Evolutionary conservation across 2,329 filamentous ascomycete genomes (phyloP).

Genomic region (Paracorniculantispora psalliotae): DNA sequence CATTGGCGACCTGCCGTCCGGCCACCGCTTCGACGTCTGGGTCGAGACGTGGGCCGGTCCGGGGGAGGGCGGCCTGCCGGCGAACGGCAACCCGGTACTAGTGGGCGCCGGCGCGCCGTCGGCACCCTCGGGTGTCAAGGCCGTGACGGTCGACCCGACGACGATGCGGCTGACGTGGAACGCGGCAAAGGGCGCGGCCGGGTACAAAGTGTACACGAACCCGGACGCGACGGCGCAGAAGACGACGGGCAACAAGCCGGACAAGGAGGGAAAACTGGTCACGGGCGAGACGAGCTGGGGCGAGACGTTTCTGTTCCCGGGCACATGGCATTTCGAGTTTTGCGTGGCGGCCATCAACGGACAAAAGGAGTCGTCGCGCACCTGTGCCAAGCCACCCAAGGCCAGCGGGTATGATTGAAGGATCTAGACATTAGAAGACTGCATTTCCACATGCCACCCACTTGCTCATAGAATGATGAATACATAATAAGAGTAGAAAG

Average conservation of each 20-base stretch:
- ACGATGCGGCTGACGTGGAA: neutral
- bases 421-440: neutral
- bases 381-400: neutral
- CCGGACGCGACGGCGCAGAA: neutral
- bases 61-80: neutral
- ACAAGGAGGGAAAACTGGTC: neutral
- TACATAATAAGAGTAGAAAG: too few relatives aligned
- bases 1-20: neutral
- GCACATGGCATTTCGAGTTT: neutral
- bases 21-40: slow-evolving; percentile 1
- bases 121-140: neutral
- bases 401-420: neutral
- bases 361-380: neutral
- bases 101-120: neutral
- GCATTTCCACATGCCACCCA: too few relatives aligned
- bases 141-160: neutral
- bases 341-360: neutral
- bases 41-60: neutral
- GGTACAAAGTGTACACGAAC: neutral
- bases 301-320: neutral
- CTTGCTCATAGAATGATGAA: too few relatives aligned
- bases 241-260: neutral
- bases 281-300: neutral
- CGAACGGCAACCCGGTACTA: neutral
- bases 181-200: neutral